phyloP scores from a whole-genome alignment of 768 basidiomycete species.

The Hericium alpestre region DNA sequence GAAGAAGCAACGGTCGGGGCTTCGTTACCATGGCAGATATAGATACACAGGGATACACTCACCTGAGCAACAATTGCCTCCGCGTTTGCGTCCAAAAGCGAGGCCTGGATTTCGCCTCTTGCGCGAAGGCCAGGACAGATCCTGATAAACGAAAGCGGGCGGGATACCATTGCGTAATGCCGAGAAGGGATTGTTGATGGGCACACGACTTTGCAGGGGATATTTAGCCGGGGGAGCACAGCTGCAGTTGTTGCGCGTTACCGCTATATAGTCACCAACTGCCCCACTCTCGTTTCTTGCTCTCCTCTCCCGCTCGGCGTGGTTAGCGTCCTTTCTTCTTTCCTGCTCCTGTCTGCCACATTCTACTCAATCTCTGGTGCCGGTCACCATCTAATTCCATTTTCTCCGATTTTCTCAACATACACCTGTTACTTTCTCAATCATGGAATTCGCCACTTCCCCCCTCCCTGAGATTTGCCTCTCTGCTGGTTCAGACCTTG shows the following conservation, averaged over 20 bases:
- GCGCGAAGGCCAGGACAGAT: too few species aligned
- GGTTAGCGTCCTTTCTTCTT: conserved; percentile 17
- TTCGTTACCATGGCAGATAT: too few species aligned
- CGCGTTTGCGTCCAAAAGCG: too few species aligned
- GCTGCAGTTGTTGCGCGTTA: conserved; percentile 15
- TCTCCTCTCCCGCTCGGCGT: conserved; percentile 12
- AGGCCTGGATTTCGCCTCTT: too few species aligned
- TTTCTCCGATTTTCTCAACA: not conserved
- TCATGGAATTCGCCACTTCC: conserved; percentile 10
- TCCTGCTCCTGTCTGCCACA: conserved; percentile 22
- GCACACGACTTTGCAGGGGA: too few species aligned
- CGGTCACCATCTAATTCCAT: conserved; percentile 19
- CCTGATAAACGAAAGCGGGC: too few species aligned
- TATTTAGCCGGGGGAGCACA: conserved; percentile 69
- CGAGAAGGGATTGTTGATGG: too few species aligned
- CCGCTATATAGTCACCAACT: not conserved
- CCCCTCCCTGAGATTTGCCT: conserved; percentile 20
- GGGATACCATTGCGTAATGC: too few species aligned
- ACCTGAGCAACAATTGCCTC: too few species aligned
- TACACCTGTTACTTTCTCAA: conserved; percentile 32
- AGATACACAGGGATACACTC: too few species aligned
- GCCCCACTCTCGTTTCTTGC: conserved; percentile 3
- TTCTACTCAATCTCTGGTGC: conserved; percentile 23
- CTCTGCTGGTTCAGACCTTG: conserved; percentile 18
- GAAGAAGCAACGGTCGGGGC: too few species aligned